Evolutionary conservation across 75 land plant species (phyloP), one percentile per base, ranked within the genome.

Genomic region (Adiantum capillusveneris): DNA sequence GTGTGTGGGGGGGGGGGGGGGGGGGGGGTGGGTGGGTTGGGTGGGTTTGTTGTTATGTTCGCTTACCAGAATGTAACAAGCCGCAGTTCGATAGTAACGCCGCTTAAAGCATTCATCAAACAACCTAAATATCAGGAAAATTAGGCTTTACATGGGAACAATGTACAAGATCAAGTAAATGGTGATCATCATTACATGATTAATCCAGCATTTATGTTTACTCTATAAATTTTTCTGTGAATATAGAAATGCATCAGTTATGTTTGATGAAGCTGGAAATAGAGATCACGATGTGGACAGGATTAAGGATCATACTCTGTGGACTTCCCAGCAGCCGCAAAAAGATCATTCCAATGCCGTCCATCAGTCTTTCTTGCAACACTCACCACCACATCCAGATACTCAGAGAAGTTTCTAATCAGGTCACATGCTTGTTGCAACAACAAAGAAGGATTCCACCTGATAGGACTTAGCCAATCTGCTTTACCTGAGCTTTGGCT

Each of bases 321-420:
- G 45, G 99, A 90, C 74, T 95, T 80, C 59, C 99, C 99, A 57
- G 99, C 99, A 19, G 90, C 99, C 45, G 91, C 62, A 57, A 94
- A 94, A 44, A 94, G 72, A 74, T 86, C 79, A 54, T 90, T 77
- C 99, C 99, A 94, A 59, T 94, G 96, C 42, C 99, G 73, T 17
- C 92, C 96, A 82, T 94, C 99, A 66, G 99, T 94, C 67, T 94
- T 94, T 63, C 99, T 76, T 43, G 99, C 96, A 62, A 94, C 99
- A 72, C 99, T 90, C 16, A 94, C 99, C 66, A 94, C 87, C 24
- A 94, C 99, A 82, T 94, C 95, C 57, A 76, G 58, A 68, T 90
- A 94, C 64, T 94, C 99, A 20, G 91, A 73, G 51, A 94, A 90
- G 53, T 84, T 80, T 59, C 70, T 76, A 37, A 94, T 79, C 58